These are phyloP conservation scores for Calonectria leucothoes DNA, from an alignment of 2,329 filamentous ascomycete genomes.

Conservation along the genomic window DNA sequence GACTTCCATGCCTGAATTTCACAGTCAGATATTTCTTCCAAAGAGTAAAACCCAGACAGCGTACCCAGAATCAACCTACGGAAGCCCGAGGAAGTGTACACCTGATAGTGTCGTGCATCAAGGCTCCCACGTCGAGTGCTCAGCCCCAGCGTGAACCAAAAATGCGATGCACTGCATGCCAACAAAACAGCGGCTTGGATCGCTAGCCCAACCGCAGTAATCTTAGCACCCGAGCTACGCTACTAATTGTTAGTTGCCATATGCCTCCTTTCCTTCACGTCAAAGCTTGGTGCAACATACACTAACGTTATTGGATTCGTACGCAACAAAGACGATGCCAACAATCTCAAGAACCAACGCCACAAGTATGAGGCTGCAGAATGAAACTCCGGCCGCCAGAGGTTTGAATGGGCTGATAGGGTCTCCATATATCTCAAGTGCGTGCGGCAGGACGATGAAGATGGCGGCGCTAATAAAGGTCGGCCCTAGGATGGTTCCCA, in stretches of 20 bases:
- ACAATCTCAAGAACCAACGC: slow-evolving; percentile 52
- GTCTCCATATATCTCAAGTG: slow-evolving; percentile 60
- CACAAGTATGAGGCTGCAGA: slow-evolving; percentile 49
- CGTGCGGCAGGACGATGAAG: slow-evolving; percentile 58
- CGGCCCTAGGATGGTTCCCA: slow-evolving; percentile 61
- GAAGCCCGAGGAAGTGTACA: slow-evolving; percentile 58
- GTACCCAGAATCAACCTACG: slow-evolving; percentile 58
- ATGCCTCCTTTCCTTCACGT: background rate
- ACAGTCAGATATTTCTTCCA: slow-evolving; percentile 15
- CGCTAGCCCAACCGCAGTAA: slow-evolving; percentile 58
- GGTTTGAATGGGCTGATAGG: slow-evolving; percentile 52
- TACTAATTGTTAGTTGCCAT: slow-evolving; percentile 28
- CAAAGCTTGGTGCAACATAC: slow-evolving; percentile 50
- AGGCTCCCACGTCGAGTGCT: slow-evolving; percentile 51
- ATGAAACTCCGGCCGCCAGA: slow-evolving; percentile 47
- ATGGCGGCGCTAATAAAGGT: slow-evolving; percentile 58
- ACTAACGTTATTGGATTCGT: slow-evolving; percentile 45
- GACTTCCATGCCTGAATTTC: slow-evolving; percentile 49
- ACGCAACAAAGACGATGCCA: slow-evolving; percentile 54
- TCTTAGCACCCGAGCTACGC: slow-evolving; percentile 49
- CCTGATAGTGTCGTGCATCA: slow-evolving; percentile 51
- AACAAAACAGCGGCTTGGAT: slow-evolving; percentile 56
- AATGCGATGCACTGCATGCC: slow-evolving; percentile 52
- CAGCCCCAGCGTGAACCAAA: slow-evolving; percentile 55
- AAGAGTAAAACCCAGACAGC: slow-evolving; percentile 18